A percentile compares a stretch with the other conserved stretches of the same genome.
phyloP scores from a whole-genome alignment of 371 early-diverging fungal genomes.

The Mortierella sp. region DNA sequence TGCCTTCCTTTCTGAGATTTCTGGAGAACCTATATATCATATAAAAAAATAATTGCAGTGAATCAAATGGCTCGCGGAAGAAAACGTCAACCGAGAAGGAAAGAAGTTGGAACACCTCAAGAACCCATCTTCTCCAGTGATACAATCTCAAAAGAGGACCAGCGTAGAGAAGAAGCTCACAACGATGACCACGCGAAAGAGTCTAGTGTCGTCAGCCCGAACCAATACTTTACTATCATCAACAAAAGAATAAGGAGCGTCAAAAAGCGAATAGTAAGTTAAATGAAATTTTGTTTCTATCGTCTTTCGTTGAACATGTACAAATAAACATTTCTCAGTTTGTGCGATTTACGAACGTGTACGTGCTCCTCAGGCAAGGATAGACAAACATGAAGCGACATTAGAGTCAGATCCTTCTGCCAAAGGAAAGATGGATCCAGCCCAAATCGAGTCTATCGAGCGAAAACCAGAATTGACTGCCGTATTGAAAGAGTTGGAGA shows the following conservation, averaged over 20 bases:
- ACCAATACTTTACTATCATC: background rate
- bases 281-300: background rate
- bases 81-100: background rate
- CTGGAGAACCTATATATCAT: no score
- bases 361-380: conserved; percentile 5
- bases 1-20: no score
- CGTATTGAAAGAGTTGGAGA: conserved; percentile 10
- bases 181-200: background rate
- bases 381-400: conserved; percentile 6
- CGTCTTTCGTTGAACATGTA: background rate
- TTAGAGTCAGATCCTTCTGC: conserved; percentile 7
- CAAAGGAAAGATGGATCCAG: conserved; percentile 5
- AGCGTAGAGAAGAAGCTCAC: background rate
- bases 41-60: no score
- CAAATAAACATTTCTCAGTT: background rate
- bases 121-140: background rate
- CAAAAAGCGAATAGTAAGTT: background rate
- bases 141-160: background rate
- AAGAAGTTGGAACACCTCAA: background rate
- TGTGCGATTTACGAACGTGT: background rate
- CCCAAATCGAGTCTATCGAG: conserved; percentile 10
- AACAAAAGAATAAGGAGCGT: background rate
- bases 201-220: background rate
- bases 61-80: background rate
- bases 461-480: conserved; percentile 11